These are phyloP conservation scores for Aaosphaeria arxii DNA, from an alignment of 2,329 filamentous ascomycete species.

Conservation along the genomic window DNA sequence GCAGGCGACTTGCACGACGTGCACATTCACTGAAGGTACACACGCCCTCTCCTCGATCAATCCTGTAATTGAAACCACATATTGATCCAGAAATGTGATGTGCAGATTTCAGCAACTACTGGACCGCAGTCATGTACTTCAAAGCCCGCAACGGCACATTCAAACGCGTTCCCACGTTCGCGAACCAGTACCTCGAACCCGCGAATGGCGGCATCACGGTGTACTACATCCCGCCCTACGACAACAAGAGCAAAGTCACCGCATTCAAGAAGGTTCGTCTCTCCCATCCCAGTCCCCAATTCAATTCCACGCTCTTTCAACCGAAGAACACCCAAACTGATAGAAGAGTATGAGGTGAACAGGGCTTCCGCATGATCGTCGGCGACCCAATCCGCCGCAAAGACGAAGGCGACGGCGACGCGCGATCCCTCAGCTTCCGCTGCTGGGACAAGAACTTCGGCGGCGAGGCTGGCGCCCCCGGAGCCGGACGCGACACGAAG, in stretches of 20 bases:
- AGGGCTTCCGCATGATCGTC: slow-evolving; percentile 14
- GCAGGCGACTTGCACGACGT: slow-evolving; percentile 5
- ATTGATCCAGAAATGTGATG: background rate
- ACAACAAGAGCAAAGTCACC: slow-evolving; percentile 8
- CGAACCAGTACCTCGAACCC: slow-evolving; percentile 9
- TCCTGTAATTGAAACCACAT: too few relatives aligned
- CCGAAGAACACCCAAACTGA: background rate
- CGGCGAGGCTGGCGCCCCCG: slow-evolving; percentile 8
- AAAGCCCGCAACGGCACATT: slow-evolving; percentile 7
- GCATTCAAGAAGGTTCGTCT: slow-evolving; percentile 7
- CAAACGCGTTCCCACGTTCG: slow-evolving; percentile 7
- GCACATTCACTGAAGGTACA: slow-evolving; percentile 4
- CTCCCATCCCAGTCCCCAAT: background rate
- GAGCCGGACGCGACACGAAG: slow-evolving; percentile 8
- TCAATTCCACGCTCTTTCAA: background rate
- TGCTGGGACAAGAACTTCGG: slow-evolving; percentile 12
- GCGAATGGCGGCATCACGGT: slow-evolving; percentile 11
- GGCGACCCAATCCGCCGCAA: slow-evolving; percentile 5
- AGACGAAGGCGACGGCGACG: slow-evolving; percentile 6
- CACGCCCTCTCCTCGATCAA: background rate
- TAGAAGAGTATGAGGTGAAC: slow-evolving; percentile 1
- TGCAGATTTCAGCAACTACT: slow-evolving; percentile 6
- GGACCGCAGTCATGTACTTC: slow-evolving; percentile 10
- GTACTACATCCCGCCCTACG: slow-evolving; percentile 11
- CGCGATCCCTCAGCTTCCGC: slow-evolving; percentile 8